Conservation (phyloP, 2,329 filamentous ascomycete genomes). For the Fusarium sp. region DNA sequence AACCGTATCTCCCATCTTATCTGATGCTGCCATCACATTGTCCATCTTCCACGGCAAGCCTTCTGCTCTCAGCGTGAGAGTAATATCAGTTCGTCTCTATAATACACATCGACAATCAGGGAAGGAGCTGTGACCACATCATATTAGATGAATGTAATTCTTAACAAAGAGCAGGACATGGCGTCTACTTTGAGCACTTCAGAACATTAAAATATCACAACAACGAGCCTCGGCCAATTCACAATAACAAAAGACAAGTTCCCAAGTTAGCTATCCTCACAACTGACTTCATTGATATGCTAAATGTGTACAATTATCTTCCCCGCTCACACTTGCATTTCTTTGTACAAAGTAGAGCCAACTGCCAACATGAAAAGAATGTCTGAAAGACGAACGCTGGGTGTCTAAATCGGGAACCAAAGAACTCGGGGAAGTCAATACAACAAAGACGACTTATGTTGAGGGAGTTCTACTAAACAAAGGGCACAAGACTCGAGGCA, state of each 20-base stretch:
- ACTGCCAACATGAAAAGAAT: neutral
- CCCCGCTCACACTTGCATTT: neutral
- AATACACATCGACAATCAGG: neutral
- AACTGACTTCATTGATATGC: neutral
- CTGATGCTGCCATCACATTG: neutral
- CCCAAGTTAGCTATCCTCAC: neutral
- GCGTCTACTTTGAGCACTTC: neutral
- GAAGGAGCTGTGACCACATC: neutral
- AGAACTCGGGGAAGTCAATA: neutral
- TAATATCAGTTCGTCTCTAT: neutral
- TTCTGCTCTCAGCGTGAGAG: neutral
- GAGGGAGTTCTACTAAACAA: constrained; percentile 10
- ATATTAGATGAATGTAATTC: neutral
- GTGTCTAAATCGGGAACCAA: constrained; percentile 23
- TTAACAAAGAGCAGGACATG: constrained; percentile 20
- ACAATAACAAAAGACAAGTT: neutral
- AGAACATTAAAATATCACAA: neutral
- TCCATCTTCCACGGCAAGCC: too few species aligned
- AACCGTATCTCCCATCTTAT: neutral
- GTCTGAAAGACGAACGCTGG: neutral
- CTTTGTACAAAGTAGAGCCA: constrained; percentile 13
- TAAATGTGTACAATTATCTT: neutral
- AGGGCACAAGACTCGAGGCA: constrained; percentile 3
- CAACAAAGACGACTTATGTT: constrained; percentile 24
- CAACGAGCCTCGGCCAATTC: neutral